phyloP scores from a whole-genome alignment of 306 rosid species.

The Cajanus cajan region DNA sequence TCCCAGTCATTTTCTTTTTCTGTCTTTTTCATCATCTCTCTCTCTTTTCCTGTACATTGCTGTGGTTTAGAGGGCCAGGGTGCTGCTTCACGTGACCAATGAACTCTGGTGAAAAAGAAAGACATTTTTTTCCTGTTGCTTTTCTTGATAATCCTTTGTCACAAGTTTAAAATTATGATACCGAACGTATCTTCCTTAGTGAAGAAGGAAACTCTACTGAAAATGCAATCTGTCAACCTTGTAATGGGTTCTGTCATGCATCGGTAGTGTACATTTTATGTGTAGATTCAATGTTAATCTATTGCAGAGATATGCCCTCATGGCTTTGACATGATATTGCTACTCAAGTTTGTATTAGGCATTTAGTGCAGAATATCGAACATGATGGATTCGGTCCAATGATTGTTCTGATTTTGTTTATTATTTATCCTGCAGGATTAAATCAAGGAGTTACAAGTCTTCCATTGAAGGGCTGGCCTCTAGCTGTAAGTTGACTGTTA shows the following conservation, averaged over 20 bases:
- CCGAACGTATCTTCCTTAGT: background rate
- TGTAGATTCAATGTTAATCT: background rate
- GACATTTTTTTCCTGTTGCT: background rate
- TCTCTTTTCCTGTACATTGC: background rate
- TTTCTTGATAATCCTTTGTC: background rate
- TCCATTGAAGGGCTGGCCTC: constrained; percentile 91
- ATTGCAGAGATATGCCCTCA: constrained; percentile 10
- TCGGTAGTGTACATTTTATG: constrained; percentile 5
- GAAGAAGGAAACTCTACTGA: background rate
- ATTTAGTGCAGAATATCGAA: background rate
- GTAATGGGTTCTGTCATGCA: background rate
- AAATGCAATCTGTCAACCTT: constrained; percentile 7
- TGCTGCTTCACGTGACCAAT: background rate
- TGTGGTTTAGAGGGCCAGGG: constrained; percentile 12
- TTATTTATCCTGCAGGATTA: constrained; percentile 53
- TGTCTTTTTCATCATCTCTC: background rate
- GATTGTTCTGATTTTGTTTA: constrained; percentile 2
- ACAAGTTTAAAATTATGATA: background rate
- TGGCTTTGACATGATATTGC: constrained; percentile 8
- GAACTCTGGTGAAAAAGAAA: constrained; percentile 7
- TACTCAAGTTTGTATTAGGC: constrained; percentile 11
- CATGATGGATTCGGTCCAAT: constrained; percentile 16
- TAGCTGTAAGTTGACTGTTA: constrained; percentile 63
- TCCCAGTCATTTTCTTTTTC: background rate
- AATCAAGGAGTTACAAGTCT: constrained; percentile 69